Base-by-base conservation (phyloP, 1,284 basidiomycete species). In the Ceratobasidium sp. region DNA sequence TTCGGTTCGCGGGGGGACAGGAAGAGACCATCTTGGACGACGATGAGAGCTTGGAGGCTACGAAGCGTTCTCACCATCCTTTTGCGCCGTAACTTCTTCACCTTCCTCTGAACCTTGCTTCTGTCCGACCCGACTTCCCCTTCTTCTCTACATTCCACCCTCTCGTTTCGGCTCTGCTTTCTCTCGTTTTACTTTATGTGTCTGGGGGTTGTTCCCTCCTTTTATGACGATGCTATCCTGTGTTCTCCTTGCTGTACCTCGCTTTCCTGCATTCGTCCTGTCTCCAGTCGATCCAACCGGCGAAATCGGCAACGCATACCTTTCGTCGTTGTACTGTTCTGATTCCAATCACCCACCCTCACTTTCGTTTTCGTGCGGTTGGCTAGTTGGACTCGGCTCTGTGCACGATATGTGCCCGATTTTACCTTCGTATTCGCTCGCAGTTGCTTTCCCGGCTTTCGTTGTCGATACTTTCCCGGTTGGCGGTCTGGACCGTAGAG, bases 401-500 rank as follows among this genome's bases (percentile, higher is more conserved):
- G 30, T 62, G 59, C 44, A 11, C 43, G 9, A 30, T 9, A 5
- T 46, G 46, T 62, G 21, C 43, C 26, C 13, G 23, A 62, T 47
- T 62, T 38, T 62, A 62, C 30, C 23, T 62, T 32, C 14, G 47
- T 62, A 44, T 38, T 44, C 38, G 41, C 28, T 32, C 35, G 35
- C 35, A 38, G 35, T 38, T 30, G 50, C 50, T 26, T 35, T 47
- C 16, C 23, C 28, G 16, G 43, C 44, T 58, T 26, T 49, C 23
- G 30, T 67, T 70, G 52, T 70, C 67, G 50, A 30, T 59, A 44
- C 55, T 70, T 26, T 70, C 62, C 32, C 52, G 64, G 64, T 67
- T 67, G 49, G 41, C 55, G 67, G 55, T 70, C 67, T 70, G 55
- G 67, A 70, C 67, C 67, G 49, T 70, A 59, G 54, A 58, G 67